Conservation (phyloP, 2,329 filamentous ascomycete genomes). For the Ceratocystis variospora region DNA sequence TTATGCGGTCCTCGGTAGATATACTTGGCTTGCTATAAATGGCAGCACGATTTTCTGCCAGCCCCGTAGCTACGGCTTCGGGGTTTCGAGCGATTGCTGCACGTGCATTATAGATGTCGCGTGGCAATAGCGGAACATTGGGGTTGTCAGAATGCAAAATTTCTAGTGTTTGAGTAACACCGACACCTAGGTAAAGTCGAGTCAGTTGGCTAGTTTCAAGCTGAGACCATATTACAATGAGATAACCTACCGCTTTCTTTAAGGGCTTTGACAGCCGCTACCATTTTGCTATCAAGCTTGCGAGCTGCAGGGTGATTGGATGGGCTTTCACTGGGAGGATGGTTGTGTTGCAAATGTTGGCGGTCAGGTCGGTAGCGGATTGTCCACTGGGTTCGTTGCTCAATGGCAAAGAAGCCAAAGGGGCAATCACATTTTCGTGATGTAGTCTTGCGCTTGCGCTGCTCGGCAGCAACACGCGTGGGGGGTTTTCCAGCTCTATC, state of each 20-base stretch:
- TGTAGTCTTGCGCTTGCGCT: constrained; percentile 51
- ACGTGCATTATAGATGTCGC: constrained; percentile 54
- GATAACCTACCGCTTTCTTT: constrained; percentile 47
- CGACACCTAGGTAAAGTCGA: constrained; percentile 37
- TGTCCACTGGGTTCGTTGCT: constrained; percentile 53
- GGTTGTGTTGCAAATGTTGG: constrained; percentile 47
- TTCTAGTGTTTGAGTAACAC: constrained; percentile 52
- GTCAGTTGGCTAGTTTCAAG: constrained; percentile 13
- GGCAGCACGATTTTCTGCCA: constrained; percentile 47
- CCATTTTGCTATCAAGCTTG: constrained; percentile 53
- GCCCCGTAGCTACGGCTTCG: constrained; percentile 43
- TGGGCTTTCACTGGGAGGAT: constrained; percentile 52
- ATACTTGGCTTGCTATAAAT: constrained; percentile 54
- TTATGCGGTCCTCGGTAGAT: constrained; percentile 49
- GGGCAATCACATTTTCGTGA: constrained; percentile 56
- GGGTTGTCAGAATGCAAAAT: constrained; percentile 51
- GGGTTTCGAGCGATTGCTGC: constrained; percentile 54
- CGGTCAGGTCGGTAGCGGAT: constrained; percentile 49
- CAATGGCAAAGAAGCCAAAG: constrained; percentile 57
- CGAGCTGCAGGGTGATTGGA: constrained; percentile 52
- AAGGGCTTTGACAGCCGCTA: constrained; percentile 50
- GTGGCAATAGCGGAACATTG: constrained; percentile 46
- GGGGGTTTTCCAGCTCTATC: constrained; percentile 51
- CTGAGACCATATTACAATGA: background rate
- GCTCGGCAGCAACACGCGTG: constrained; percentile 47